Conservation (phyloP, 768 basidiomycete genomes). For the Pulveroboletus ravenelii region DNA sequence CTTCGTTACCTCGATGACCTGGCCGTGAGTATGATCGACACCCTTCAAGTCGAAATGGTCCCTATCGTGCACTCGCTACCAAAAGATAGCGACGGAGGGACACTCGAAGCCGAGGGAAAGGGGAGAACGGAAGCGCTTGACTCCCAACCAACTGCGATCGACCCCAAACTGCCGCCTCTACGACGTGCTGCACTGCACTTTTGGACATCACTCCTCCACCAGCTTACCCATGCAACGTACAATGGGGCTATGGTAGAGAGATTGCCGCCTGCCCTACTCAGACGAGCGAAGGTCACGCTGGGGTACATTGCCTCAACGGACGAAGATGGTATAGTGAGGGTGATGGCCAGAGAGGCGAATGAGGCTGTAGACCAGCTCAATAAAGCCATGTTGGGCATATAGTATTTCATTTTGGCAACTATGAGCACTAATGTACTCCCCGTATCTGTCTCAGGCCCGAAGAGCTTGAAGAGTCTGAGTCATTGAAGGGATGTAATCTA, state of each 20-base stretch:
- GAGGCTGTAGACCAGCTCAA: conserved; percentile 53
- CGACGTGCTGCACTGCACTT: conserved; percentile 87
- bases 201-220: conserved; percentile 62
- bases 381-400: conserved; percentile 37
- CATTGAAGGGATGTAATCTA: conserved; percentile 63
- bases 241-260: conserved; percentile 27
- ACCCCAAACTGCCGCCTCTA: conserved; percentile 71
- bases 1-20: conserved; percentile 61
- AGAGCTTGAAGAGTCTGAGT: conserved; percentile 66
- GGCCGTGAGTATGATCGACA: conserved; percentile 64
- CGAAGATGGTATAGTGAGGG: conserved; percentile 62
- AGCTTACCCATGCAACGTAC: conserved; percentile 49
- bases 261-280: conserved; percentile 34
- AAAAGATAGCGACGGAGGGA: conserved; percentile 14
- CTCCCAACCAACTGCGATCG: conserved; percentile 48
- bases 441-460: conserved; percentile 93
- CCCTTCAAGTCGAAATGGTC: conserved; percentile 63
- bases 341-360: conserved; percentile 70
- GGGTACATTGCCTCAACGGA: conserved; percentile 70
- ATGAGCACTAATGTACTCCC: conserved; percentile 39
- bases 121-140: conserved; percentile 36
- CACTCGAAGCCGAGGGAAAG: conserved; percentile 4
- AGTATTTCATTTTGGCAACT: neutral
- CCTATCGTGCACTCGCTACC: conserved; percentile 14
- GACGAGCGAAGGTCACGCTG: conserved; percentile 55